Conservation (phyloP, 1,284 basidiomycete genomes). For the Leccinum variabile region DNA sequence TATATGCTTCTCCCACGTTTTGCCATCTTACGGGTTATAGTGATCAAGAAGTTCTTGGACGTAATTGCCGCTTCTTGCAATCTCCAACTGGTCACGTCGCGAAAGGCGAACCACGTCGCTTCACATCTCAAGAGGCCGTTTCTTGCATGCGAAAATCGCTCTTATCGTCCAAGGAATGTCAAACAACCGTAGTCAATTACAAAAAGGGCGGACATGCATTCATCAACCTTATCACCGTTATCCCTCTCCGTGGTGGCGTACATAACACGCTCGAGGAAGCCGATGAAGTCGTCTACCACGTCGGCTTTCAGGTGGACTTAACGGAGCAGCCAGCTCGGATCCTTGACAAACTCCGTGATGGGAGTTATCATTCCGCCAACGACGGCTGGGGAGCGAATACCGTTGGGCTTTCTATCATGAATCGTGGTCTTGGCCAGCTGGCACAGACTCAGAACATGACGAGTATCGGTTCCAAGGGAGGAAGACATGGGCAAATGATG, state of each 20-base stretch:
- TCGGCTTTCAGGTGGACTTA: slow-evolving; percentile 93
- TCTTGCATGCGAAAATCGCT: slow-evolving; percentile 66
- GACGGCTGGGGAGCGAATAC: slow-evolving; percentile 34
- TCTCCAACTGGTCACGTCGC: slow-evolving; percentile 67
- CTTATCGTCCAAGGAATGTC: slow-evolving; percentile 79
- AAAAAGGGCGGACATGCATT: slow-evolving; percentile 85
- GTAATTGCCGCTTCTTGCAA: slow-evolving; percentile 88
- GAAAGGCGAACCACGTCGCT: slow-evolving; percentile 65
- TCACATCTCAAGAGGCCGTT: slow-evolving; percentile 72
- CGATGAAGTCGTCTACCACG: slow-evolving; percentile 75
- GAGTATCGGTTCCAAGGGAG: slow-evolving; percentile 26
- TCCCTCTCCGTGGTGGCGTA: slow-evolving; percentile 74
- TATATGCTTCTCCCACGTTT: slow-evolving; percentile 85
- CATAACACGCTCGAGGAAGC: slow-evolving; percentile 47
- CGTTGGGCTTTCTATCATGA: neutral
- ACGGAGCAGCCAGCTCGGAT: slow-evolving; percentile 86
- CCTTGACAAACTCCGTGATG: slow-evolving; percentile 71
- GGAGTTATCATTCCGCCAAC: slow-evolving; percentile 63
- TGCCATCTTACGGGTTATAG: slow-evolving; percentile 81
- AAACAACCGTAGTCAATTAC: slow-evolving; percentile 87
- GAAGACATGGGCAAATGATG: slow-evolving; percentile 39
- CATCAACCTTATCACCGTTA: slow-evolving; percentile 83
- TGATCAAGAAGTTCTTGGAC: slow-evolving; percentile 78
- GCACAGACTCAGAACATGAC: slow-evolving; percentile 21
- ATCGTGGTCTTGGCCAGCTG: slow-evolving; percentile 14